These are phyloP conservation scores for Botrytis tulipae DNA, from an alignment of 2,329 filamentous ascomycete genomes.

Conservation along the genomic window DNA sequence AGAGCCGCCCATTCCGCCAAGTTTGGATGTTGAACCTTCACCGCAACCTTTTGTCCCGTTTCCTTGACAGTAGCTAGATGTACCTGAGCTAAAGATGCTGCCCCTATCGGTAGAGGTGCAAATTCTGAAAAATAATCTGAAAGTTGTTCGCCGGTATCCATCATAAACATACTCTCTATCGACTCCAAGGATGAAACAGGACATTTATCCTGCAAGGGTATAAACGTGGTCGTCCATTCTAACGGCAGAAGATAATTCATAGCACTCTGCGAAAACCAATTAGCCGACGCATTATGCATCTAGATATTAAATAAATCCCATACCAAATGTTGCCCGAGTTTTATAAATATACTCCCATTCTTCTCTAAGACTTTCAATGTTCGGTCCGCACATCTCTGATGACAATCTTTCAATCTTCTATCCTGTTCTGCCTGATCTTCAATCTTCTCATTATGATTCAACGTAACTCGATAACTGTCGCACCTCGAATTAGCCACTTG, in stretches of 20 bases:
- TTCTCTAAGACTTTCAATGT: slow-evolving; percentile 86
- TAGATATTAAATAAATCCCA: slow-evolving; percentile 21
- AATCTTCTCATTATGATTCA: slow-evolving; percentile 65
- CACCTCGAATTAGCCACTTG: slow-evolving; percentile 11
- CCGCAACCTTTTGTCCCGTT: slow-evolving; percentile 82
- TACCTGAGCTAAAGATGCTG: slow-evolving; percentile 91
- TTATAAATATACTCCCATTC: slow-evolving; percentile 98
- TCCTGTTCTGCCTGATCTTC: slow-evolving; percentile 63
- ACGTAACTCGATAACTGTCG: slow-evolving; percentile 77
- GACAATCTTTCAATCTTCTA: slow-evolving; percentile 75
- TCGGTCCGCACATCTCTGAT: slow-evolving; percentile 86
- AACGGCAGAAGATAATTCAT: slow-evolving; percentile 90
- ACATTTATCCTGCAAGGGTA: slow-evolving; percentile 93
- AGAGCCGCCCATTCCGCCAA: slow-evolving; percentile 87
- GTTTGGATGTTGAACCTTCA: slow-evolving; percentile 93
- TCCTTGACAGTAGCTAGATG: slow-evolving; percentile 82
- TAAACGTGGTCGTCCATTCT: slow-evolving; percentile 95
- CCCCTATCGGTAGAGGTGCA: slow-evolving; percentile 75
- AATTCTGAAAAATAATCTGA: slow-evolving; percentile 87
- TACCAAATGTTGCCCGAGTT: slow-evolving; percentile 89
- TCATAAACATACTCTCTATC: slow-evolving; percentile 80
- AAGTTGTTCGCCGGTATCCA: slow-evolving; percentile 77
- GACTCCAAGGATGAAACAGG: slow-evolving; percentile 87
- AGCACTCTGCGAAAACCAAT: slow-evolving; percentile 59
- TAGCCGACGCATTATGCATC: slow-evolving; percentile 25